These are phyloP conservation scores for Bacidia rubella DNA, from an alignment of 495 filamentous ascomycete species.

Conservation along the genomic window DNA sequence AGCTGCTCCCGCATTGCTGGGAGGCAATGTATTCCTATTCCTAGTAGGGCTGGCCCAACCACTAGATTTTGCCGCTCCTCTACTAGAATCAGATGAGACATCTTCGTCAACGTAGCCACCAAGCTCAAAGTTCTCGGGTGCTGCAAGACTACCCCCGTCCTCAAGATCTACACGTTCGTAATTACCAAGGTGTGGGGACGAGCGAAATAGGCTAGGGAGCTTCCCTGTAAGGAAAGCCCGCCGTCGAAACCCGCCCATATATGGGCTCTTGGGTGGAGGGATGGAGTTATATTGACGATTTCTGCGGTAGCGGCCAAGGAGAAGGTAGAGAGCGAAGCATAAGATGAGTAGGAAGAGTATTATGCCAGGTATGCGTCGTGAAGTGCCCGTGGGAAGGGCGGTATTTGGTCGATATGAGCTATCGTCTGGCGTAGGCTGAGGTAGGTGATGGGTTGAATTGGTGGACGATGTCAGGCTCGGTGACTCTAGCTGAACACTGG, in stretches of 20 bases:
- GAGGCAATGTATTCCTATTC: constrained; percentile 2
- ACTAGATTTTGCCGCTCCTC: constrained; percentile 40
- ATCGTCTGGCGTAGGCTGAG: constrained; percentile 15
- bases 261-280: constrained; percentile 33
- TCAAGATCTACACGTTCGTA: constrained; percentile 14
- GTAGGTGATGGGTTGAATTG: constrained; percentile 21
- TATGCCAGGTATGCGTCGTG: constrained; percentile 59
- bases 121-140: constrained; percentile 10
- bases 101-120: constrained; percentile 12
- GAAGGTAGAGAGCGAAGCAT: constrained; percentile 48
- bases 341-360: constrained; percentile 63
- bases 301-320: constrained; percentile 59
- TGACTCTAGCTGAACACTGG: constrained; percentile 36
- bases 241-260: constrained; percentile 38
- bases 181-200: constrained; percentile 22
- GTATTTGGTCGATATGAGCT: constrained; percentile 45
- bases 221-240: constrained; percentile 39
- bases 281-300: constrained; percentile 46
- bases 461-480: constrained; percentile 30
- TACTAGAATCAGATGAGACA: constrained; percentile 36
- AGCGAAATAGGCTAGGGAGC: constrained; percentile 5
- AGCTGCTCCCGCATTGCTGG: neutral
- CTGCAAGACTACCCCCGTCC: constrained; percentile 6
- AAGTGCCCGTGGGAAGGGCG: constrained; percentile 44
- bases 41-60: constrained; percentile 43